Percentiles rank a stretch among this genome's conserved stretches.
These are phyloP conservation scores for Ustilago lituana DNA, from an alignment of 1,284 basidiomycete species.

Conservation along the genomic window DNA sequence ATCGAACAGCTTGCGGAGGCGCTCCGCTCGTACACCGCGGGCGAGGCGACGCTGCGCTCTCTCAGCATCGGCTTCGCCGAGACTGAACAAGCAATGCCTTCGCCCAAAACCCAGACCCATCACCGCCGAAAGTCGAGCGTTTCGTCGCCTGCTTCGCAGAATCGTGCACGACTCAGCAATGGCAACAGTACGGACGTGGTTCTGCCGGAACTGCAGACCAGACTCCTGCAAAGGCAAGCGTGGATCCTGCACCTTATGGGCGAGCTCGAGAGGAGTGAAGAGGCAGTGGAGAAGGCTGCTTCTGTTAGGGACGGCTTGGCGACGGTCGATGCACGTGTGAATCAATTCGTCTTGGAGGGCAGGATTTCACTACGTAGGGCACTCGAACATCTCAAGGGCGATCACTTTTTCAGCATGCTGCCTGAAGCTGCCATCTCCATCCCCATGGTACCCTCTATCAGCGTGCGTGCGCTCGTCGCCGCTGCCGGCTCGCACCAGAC, in stretches of 20 bases:
- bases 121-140: slow-evolving; percentile 26
- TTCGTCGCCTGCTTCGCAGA: slow-evolving; percentile 12
- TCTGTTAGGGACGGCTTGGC: slow-evolving; percentile 26
- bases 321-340: slow-evolving; percentile 22
- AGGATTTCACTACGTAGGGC: slow-evolving; percentile 44
- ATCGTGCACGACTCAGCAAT: slow-evolving; percentile 18
- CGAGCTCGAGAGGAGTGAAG: slow-evolving; percentile 28
- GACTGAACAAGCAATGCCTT: slow-evolving; percentile 30
- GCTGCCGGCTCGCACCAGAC: slow-evolving; percentile 15
- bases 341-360: slow-evolving; percentile 44
- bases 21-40: slow-evolving; percentile 31
- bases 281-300: slow-evolving; percentile 40
- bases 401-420: slow-evolving; percentile 59
- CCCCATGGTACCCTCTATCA: slow-evolving; percentile 50
- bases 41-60: slow-evolving; percentile 41
- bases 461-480: slow-evolving; percentile 31
- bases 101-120: slow-evolving; percentile 14
- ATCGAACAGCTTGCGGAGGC: slow-evolving; percentile 45
- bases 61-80: slow-evolving; percentile 38
- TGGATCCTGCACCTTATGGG: slow-evolving; percentile 50
- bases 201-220: slow-evolving; percentile 47
- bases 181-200: slow-evolving; percentile 21
- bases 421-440: slow-evolving; percentile 58
- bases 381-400: slow-evolving; percentile 45
- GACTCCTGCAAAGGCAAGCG: slow-evolving; percentile 50